Evolutionary conservation across 2,329 filamentous ascomycete genomes (phyloP).

Genomic region (Cordyceps farinosa): DNA sequence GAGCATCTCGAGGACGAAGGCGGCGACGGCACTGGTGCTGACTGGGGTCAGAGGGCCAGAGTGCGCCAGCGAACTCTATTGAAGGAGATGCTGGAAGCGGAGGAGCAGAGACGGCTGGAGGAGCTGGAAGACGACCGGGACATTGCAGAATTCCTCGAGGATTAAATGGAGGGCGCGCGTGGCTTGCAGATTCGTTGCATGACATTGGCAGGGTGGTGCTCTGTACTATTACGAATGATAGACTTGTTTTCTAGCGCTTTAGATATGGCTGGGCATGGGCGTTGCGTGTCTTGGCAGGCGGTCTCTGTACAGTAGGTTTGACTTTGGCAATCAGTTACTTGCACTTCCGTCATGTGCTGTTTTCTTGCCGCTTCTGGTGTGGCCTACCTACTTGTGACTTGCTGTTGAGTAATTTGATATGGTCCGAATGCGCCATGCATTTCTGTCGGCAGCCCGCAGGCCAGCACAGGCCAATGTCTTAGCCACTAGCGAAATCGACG

Average conservation of each 20-base stretch:
- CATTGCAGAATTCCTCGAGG: constrained; percentile 66
- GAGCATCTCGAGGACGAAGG: constrained; percentile 48
- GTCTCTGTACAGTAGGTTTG: constrained; percentile 1
- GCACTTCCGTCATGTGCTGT: background rate
- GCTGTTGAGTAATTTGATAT: background rate
- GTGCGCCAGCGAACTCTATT: constrained; percentile 65
- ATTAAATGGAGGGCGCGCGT: constrained; percentile 32
- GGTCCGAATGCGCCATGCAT: background rate
- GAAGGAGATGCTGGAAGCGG: constrained; percentile 61
- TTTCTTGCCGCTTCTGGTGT: background rate
- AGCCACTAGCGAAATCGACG: too few species aligned
- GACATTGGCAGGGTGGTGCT: background rate
- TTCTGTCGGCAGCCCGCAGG: background rate
- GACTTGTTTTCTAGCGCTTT: constrained; percentile 9
- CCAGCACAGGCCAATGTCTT: background rate
- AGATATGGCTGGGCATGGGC: constrained; percentile 1
- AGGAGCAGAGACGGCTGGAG: constrained; percentile 53
- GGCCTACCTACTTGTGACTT: background rate
- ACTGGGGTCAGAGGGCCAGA: constrained; percentile 69
- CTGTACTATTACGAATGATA: constrained; percentile 12
- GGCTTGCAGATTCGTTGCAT: background rate
- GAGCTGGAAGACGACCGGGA: constrained; percentile 71
- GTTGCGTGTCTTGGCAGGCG: constrained; percentile 3
- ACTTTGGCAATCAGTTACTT: background rate
- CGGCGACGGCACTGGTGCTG: constrained; percentile 44